Evolutionary conservation across 305 asterid genomes (phyloP).

Genomic region (Fraxinus platypoda): DNA sequence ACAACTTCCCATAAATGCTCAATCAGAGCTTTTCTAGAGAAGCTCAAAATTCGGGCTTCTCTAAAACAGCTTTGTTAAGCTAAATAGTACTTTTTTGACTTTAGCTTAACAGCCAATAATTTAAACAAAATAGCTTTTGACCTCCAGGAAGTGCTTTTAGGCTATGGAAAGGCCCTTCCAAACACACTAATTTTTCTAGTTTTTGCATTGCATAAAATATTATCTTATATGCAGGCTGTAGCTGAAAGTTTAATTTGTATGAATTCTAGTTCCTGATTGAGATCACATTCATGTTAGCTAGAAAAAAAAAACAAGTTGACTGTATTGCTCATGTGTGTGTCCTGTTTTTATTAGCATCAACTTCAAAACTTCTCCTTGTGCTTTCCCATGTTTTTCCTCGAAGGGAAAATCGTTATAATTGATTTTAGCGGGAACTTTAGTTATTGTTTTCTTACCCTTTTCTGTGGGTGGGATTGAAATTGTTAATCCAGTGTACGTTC

Average conservation of each 20-base stretch:
- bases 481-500: background rate
- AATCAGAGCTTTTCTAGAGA: background rate
- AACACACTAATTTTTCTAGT: background rate
- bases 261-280: background rate
- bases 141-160: background rate
- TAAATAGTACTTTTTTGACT: background rate
- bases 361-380: background rate
- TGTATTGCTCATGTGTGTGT: background rate
- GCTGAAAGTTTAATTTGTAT: background rate
- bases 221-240: background rate
- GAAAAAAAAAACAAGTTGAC: background rate
- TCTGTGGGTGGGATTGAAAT: background rate
- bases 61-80: background rate
- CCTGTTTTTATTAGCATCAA: background rate
- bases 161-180: background rate
- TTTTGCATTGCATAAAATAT: background rate
- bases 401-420: background rate
- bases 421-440: background rate
- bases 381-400: background rate
- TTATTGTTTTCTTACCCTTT: background rate
- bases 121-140: background rate
- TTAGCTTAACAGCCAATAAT: background rate
- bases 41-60: background rate
- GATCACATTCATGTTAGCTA: background rate
- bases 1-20: background rate